Base-by-base conservation (phyloP, 352 stramenopile genomes). In the Achlya hypogyna region DNA sequence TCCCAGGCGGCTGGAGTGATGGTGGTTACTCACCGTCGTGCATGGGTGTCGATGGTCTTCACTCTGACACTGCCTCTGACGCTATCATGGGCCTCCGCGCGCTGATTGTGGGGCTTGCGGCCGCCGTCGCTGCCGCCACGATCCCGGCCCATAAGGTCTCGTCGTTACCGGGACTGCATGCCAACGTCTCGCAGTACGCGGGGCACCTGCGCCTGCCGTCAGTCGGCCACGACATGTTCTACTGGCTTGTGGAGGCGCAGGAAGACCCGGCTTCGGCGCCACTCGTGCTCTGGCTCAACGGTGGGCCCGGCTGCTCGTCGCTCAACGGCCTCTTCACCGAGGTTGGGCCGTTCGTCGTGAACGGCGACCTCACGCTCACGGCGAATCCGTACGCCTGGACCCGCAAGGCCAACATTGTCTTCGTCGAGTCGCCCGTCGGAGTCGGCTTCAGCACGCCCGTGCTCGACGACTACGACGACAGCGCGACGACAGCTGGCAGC, bases 281-380 rank as follows among this genome's bases (percentile, higher is more conserved):
- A 58, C 84, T 93, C 63, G 82, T 91, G 63, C 69, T 92, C 49
- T 94, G 84, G 85, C 78, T 89, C 62, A 91, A 90, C 42, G 86
- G 86, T 27, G 86, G 86, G 1, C 86, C 86, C 0, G 86, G 86
- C 3, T 91, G 84, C 71, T 91, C 81, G 38, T 86, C 82, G 6
- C 69, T 94, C 35, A 79, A 81, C 29, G 86, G 86, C 1, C 75
- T 82, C 68, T 84, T 80, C 66, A 82, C 70, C 2, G 71, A 64
- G 27, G 25, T 64, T 8, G 54, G 54, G 5, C 54, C 54, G 40
- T 64, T 64, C 28, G 54, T 64, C 40, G 54, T 65, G 31, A 49
- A 69, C 2, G 18, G 14, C 23, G 70, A 68, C 32, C 43, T 62
- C 18, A 43, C 56, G 8, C 20, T 75, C 28, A 56, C 29, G 12